phyloP scores from a whole-genome alignment of 2,329 filamentous ascomycete genomes.

The Cladophialophora psammophila region DNA sequence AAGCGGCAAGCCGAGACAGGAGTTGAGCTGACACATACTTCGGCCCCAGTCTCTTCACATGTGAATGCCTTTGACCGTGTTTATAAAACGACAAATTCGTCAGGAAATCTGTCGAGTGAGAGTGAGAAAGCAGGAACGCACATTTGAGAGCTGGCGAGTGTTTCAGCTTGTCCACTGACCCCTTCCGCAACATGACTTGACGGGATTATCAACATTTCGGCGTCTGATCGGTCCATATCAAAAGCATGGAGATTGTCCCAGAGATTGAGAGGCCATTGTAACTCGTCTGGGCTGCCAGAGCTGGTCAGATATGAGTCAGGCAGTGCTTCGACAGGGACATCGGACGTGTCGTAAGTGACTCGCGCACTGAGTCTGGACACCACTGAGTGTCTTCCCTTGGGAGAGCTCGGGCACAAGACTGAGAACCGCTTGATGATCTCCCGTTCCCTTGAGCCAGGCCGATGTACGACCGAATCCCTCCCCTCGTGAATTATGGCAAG shows the following conservation, averaged over 20 bases:
- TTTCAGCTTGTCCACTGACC: background rate
- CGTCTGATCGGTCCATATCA: background rate
- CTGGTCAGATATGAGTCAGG: background rate
- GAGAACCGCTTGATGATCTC: constrained; percentile 7
- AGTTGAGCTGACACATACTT: background rate
- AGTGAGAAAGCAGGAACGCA: background rate
- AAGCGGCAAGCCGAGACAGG: too few relatives aligned
- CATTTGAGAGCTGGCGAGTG: background rate
- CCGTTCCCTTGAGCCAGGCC: constrained; percentile 8
- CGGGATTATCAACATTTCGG: background rate
- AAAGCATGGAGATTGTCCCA: constrained; percentile 13
- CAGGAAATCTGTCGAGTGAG: background rate
- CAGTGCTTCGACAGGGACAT: background rate
- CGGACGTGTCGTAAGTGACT: background rate
- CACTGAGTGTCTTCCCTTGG: background rate
- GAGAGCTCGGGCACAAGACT: constrained; percentile 11
- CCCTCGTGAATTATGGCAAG: constrained; percentile 7
- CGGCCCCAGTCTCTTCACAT: background rate
- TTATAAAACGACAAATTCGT: background rate
- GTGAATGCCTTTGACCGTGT: background rate
- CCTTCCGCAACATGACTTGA: background rate
- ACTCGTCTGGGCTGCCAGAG: background rate
- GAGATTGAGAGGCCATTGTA: background rate
- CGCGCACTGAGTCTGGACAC: background rate
- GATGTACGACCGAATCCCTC: background rate